These are phyloP conservation scores for Polyporus arcularius DNA, from an alignment of 768 basidiomycete species.

Conservation along the genomic window DNA sequence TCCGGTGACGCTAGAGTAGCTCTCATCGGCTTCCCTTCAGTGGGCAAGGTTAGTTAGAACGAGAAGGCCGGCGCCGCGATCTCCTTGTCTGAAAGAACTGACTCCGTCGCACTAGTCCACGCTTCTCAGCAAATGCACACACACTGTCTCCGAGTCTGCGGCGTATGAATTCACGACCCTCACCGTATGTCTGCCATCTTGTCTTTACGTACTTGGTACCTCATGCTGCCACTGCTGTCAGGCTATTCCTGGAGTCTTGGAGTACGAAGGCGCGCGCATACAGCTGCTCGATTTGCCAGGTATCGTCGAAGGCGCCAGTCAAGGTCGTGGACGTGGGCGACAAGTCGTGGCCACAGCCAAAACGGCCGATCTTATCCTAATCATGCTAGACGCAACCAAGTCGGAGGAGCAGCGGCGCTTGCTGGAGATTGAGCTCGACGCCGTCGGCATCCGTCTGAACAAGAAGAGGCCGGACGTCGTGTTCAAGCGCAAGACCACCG, in stretches of 20 bases:
- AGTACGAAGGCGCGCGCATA: constrained; percentile 91
- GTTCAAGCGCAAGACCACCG: constrained; percentile 90
- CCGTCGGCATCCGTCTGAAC: constrained; percentile 95
- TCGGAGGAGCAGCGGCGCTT: constrained; percentile 87
- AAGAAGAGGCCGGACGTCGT: constrained; percentile 89
- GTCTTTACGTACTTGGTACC: not conserved
- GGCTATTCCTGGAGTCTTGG: constrained; percentile 97
- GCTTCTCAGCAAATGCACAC: constrained; percentile 86
- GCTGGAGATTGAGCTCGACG: constrained; percentile 92
- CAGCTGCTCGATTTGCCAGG: constrained; percentile 95
- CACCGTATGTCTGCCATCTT: constrained; percentile 49
- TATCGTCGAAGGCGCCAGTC: constrained; percentile 92
- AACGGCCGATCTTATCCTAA: constrained; percentile 76
- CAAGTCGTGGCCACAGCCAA: constrained; percentile 84
- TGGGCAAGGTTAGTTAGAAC: constrained; percentile 66
- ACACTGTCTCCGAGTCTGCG: constrained; percentile 85
- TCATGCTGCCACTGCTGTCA: constrained; percentile 27
- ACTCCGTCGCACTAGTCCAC: constrained; percentile 63
- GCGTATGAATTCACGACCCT: constrained; percentile 97
- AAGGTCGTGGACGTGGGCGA: constrained; percentile 89
- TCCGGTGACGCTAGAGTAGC: constrained; percentile 90
- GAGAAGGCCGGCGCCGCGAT: not conserved
- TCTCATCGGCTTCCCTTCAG: constrained; percentile 94
- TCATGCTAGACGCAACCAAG: constrained; percentile 94
- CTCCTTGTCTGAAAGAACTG: not conserved